Base-by-base conservation (phyloP, 352 stramenopile genomes). In the Globisporangium iwayamae region DNA sequence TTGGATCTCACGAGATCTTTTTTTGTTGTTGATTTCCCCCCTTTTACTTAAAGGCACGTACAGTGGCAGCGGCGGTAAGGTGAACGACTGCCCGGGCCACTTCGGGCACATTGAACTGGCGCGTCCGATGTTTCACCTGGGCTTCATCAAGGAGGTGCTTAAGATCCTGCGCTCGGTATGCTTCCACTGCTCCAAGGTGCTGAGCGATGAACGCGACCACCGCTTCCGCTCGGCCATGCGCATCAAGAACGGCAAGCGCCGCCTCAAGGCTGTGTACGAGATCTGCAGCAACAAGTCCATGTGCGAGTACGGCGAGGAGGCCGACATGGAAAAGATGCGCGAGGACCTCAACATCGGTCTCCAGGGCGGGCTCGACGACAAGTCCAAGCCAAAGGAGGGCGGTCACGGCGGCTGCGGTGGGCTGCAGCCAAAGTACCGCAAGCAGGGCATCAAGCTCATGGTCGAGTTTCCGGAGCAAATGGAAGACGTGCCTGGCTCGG, bases 41-140 rank as follows among this genome's bases (percentile, higher is more conserved):
- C 39, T 13, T 1, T 56, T 25, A 25, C 22, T 14, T 20, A 18
- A 58, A 84, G 75, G 75, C 68, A 96, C 86, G 18, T 97, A 97
- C 79, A 96, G 87, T 61, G 89, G 89, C 56, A 96, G 86, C 56
- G 89, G 86, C 51, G 82, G 95, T 59, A 97, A 98, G 57, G 96
- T 98, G 69, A 98, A 99, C 64, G 96, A 98, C 68, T 98, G 98
- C 69, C 97, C 97, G 3, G 97, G 98, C 56, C 98, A 99, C 75
- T 99, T 99, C 79, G 98, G 98, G 41, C 98, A 99, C 82, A 98
- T 99, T 72, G 95, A 99, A 69, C 75, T 99, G 38, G 95, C 96
- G 50, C 72, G 90, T 13, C 96, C 97, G 47, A 98, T 99, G 72
- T 99, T 98, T 75, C 97, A 99, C 77, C 82, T 98, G 69, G 97